phyloP scores from a whole-genome alignment of 148 eudicot genomes.

The Spergularia marina region DNA sequence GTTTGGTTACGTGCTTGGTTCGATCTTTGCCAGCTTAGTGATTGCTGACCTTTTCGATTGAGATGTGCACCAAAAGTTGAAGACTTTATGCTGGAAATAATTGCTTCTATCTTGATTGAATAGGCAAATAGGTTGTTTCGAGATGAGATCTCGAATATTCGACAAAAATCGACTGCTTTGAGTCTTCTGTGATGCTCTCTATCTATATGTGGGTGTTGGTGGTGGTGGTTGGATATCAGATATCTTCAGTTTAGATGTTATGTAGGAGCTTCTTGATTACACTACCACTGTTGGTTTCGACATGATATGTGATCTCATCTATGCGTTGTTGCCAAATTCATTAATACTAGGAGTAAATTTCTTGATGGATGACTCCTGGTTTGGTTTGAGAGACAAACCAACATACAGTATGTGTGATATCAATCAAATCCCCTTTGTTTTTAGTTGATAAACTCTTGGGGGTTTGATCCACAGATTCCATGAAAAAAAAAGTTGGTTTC shows the following conservation, averaged over 20 bases:
- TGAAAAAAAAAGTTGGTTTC: background rate
- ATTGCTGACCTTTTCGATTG: background rate
- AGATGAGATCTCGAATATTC: slow-evolving; percentile 11
- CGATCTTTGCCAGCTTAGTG: background rate
- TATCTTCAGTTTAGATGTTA: background rate
- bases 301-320: background rate
- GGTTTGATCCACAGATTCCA: slow-evolving; percentile 13
- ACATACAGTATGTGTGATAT: background rate
- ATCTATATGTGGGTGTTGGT: background rate
- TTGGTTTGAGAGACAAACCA: slow-evolving; percentile 9
- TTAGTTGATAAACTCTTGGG: background rate
- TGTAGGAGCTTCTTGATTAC: background rate
- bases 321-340: slow-evolving; percentile 6
- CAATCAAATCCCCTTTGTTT: background rate
- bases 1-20: background rate
- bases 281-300: background rate
- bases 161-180: slow-evolving; percentile 8
- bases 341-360: background rate
- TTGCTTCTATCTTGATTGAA: background rate
- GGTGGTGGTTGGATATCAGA: background rate
- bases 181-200: background rate
- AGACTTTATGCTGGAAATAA: background rate
- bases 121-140: slow-evolving; percentile 7
- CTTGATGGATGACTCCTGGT: slow-evolving; percentile 13
- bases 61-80: background rate